Evolutionary conservation across 495 filamentous ascomycete species (phyloP), one percentile per base, ranked within the genome.

Genomic region (Hyaloscypha hepaticicola): DNA sequence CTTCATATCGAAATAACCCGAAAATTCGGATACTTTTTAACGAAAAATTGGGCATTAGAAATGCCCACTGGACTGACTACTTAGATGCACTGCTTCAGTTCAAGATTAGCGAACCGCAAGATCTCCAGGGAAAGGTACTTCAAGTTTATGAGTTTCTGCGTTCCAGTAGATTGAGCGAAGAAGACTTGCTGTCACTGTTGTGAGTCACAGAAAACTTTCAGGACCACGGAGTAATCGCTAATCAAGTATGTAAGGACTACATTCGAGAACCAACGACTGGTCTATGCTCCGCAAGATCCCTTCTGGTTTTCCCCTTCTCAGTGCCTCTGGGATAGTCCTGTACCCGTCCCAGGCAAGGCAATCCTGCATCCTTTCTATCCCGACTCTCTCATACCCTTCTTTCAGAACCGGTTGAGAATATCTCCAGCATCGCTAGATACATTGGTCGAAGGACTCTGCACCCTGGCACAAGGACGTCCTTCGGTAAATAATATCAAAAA

Each of bases 291-390:
- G n/a, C n/a, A 11, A 31, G 31, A 19, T 22, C 27, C 48, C 6
- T 1, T 5, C 1, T 66, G 63, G 63, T 34, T 55, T 50, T 12
- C 63, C 49, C 56, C 63, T 29, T 66, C 63, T 21, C 26, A 66
- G 28, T 66, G 63, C 41, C 56, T 66, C 24, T 66, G 63, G 63
- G n/a, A 3, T 29, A 66, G 63, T 48, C 63, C 63, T 29, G 48
- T 66, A 7, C 57, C 63, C 38, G 49, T 66, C 11, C 2, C 9
- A 11, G 63, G 58, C 29, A 66, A 55, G 24, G n/a, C 31, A 27
- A 27, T 61, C 28, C 25, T 66, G 9, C 1, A 11, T 27, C 8
- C 9, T 27, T 34, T 14, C 6, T 66, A 66, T 61, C 48, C 57
- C 1, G 41, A 45, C 6, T 19, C 22, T 7, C 21, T 55, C 8